phyloP scores from a whole-genome alignment of 805 yeast species.

The Pichia nakasei region DNA sequence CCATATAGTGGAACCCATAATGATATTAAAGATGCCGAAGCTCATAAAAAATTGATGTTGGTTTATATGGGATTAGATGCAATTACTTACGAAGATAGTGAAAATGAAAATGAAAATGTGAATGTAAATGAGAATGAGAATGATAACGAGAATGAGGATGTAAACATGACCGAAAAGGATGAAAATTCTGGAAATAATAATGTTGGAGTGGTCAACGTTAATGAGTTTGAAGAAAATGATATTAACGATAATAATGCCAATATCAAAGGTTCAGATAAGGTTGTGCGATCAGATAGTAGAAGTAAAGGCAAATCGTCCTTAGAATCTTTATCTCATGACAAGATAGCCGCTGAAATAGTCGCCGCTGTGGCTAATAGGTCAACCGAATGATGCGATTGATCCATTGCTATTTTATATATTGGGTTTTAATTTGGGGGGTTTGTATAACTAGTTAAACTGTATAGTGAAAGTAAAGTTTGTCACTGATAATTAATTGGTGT shows the following conservation, averaged over 20 bases:
- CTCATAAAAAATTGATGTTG: conserved; percentile 27
- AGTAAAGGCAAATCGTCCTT: background rate
- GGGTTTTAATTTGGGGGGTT: no score
- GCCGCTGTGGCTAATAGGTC: background rate
- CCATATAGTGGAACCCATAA: conserved; percentile 19
- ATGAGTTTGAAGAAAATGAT: conserved; percentile 16
- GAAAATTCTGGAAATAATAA: background rate
- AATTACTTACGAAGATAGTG: conserved; percentile 26
- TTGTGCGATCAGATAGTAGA: background rate
- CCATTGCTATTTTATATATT: no score
- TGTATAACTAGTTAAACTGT: no score
- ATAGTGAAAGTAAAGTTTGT: no score
- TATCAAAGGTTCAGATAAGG: background rate
- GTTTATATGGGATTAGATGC: conserved; percentile 31
- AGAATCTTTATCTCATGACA: background rate
- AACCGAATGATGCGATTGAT: background rate
- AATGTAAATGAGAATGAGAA: background rate
- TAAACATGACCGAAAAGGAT: no score
- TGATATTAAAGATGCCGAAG: conserved; percentile 26
- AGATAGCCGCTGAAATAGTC: background rate
- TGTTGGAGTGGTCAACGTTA: conserved; percentile 3
- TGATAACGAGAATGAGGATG: background rate
- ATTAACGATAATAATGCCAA: background rate
- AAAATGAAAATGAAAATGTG: conserved; percentile 12
- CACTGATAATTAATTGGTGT: no score